Percentiles rank a stretch among this genome's conserved stretches.
Conservation (phyloP, 2,329 filamentous ascomycete genomes). For the Arachnomyces sp. region DNA sequence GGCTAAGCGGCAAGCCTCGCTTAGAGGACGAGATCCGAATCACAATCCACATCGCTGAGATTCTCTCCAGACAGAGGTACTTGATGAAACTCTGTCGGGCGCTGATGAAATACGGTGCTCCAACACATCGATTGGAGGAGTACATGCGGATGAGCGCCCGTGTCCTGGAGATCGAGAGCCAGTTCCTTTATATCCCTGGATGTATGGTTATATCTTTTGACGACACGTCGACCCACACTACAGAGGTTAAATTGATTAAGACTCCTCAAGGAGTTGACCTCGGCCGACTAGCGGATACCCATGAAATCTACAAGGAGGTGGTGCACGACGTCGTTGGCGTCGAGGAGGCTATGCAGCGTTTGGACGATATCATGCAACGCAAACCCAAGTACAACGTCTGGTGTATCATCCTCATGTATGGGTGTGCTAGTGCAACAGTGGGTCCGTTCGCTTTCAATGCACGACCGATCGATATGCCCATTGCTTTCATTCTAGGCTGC, state of each 20-base stretch:
- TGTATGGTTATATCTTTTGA: conserved; percentile 94
- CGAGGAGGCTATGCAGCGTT: conserved; percentile 36
- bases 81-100: conserved; percentile 75
- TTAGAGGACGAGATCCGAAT: conserved; percentile 47
- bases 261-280: conserved; percentile 36
- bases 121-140: conserved; percentile 80
- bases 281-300: conserved; percentile 35
- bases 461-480: conserved; percentile 66
- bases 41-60: conserved; percentile 56
- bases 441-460: conserved; percentile 74
- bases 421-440: conserved; percentile 65
- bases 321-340: conserved; percentile 40
- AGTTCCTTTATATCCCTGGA: conserved; percentile 82
- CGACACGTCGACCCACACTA: conserved; percentile 37
- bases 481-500: conserved; percentile 67
- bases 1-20: conserved; percentile 5
- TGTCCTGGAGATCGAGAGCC: conserved; percentile 80
- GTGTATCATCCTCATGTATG: conserved; percentile 58
- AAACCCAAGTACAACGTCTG: conserved; percentile 47
- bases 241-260: conserved; percentile 38
- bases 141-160: conserved; percentile 85
- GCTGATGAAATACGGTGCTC: conserved; percentile 83
- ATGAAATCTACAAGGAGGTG: conserved; percentile 41
- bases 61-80: conserved; percentile 71
- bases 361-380: conserved; percentile 48